Conservation (phyloP, 768 basidiomycete species). For the Termitomyces sp. region DNA sequence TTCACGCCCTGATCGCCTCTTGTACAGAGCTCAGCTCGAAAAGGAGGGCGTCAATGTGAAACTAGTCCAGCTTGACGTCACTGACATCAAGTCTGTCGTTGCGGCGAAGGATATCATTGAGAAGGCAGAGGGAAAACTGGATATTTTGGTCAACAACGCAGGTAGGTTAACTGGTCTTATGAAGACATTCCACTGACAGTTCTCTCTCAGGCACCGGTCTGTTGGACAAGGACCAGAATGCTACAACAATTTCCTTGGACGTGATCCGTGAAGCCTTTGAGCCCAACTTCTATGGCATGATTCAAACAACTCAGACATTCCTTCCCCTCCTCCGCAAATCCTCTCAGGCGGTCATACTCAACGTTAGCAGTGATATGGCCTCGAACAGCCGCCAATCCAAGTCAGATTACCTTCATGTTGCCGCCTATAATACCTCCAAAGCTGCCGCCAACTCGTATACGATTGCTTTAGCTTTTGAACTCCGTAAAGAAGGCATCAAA, state of each 20-base stretch:
- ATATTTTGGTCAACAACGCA: constrained; percentile 46
- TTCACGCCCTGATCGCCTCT: neutral
- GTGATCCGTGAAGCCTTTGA: constrained; percentile 34
- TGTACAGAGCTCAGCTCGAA: constrained; percentile 16
- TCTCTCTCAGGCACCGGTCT: constrained; percentile 21
- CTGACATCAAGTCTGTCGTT: constrained; percentile 27
- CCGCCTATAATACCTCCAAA: constrained; percentile 68
- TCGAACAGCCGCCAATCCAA: constrained; percentile 35
- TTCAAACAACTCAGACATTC: constrained; percentile 39
- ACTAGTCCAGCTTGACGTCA: constrained; percentile 37
- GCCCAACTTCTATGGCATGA: constrained; percentile 40
- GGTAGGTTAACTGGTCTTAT: constrained; percentile 19
- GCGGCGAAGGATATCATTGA: constrained; percentile 34
- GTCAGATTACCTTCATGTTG: constrained; percentile 27
- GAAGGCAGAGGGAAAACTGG: constrained; percentile 35
- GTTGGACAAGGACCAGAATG: constrained; percentile 30
- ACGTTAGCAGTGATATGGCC: constrained; percentile 42
- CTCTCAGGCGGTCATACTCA: constrained; percentile 34
- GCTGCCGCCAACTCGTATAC: constrained; percentile 62
- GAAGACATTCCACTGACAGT: neutral
- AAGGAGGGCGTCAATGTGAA: constrained; percentile 21
- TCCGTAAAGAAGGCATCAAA: constrained; percentile 48
- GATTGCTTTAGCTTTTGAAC: constrained; percentile 61
- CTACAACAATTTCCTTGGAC: constrained; percentile 28
- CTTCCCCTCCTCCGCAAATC: constrained; percentile 36